Evolutionary conservation across 1,139 yeast species (phyloP), one percentile per base, ranked within the genome.

Genomic region (Candida tropicalis): DNA sequence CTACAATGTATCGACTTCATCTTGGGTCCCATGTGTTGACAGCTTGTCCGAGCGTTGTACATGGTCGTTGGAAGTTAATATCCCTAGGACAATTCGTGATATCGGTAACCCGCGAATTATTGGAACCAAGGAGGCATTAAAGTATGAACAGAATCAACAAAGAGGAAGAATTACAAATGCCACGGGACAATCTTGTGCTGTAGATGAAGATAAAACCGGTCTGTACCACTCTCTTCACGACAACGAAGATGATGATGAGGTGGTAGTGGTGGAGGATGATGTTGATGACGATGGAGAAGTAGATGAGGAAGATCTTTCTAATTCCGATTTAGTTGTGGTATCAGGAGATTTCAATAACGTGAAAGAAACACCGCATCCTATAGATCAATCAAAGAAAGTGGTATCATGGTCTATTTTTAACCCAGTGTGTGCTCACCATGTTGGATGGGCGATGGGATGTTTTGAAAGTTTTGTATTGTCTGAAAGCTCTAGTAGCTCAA

Each of bases 21-120:
- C 90, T 16, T 95, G 99, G 99, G 87, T 93, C 38, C 99, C 99
- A 0, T 95, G 99, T 59, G 75, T 93, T 4, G 98, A 95, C 54
- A 88, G 87, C 38, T 62, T 90, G 28, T 86, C 93, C 81, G 97
- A 90, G 54, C 79, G 90, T 47, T 85, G 87, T 38, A 87, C 97
- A 0, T 95, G 99, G 99, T 90, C 91, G 47, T 63, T 95, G 12
- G 95, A 89, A 55, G 72, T 95, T 12, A 81, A 84, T 48, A 81
- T 89, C 1, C 97, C 97, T 0, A 77, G 90, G 53, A 84, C 95
- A 0, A 75, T 91, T 1, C 81, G 81, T 35, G 91, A 87, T 60
- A 78, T 87, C 26, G 86, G 88, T 1, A 66, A 67, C 31, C 66
- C 77, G 0, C 65, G 73, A 42, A 57, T 73, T 5, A 66, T 75